Conservation (phyloP, 176 grass and related monocot species). For the Melocanna baccifera region DNA sequence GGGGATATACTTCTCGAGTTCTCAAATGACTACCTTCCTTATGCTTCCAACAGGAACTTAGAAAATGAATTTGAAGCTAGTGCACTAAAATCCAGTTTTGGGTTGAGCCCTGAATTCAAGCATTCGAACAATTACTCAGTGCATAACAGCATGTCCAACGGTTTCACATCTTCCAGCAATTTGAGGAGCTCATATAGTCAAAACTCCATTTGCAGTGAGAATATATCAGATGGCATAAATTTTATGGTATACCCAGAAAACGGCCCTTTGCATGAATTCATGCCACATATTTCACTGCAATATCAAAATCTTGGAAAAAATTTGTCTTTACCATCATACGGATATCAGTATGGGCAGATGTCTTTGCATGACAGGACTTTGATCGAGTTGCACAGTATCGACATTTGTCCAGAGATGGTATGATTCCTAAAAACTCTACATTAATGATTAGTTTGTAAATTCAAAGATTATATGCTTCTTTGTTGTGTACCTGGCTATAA, state of each 20-base stretch:
- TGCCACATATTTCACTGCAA: slow-evolving; percentile 24
- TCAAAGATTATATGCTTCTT: slow-evolving; percentile 11
- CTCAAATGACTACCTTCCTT: slow-evolving; percentile 41
- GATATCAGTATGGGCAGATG: slow-evolving; percentile 60
- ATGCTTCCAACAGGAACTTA: slow-evolving; percentile 31
- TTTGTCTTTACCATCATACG: slow-evolving; percentile 38
- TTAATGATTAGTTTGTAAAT: slow-evolving; percentile 34
- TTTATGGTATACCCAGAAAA: slow-evolving; percentile 37
- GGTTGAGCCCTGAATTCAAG: slow-evolving; percentile 31
- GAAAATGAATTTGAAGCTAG: slow-evolving; percentile 35
- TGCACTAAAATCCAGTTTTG: slow-evolving; percentile 30
- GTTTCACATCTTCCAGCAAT: slow-evolving; percentile 51
- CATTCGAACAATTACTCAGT: slow-evolving; percentile 30
- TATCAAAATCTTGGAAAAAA: slow-evolving; percentile 32
- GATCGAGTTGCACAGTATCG: slow-evolving; percentile 65
- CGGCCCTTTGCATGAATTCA: slow-evolving; percentile 30
- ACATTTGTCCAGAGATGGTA: slow-evolving; percentile 58
- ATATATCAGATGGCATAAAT: slow-evolving; percentile 31
- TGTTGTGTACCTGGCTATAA: slow-evolving; percentile 20
- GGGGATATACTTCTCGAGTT: slow-evolving; percentile 38
- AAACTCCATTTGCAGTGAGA: slow-evolving; percentile 48
- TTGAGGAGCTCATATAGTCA: slow-evolving; percentile 38
- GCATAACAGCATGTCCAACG: slow-evolving; percentile 43
- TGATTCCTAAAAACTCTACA: neutral
- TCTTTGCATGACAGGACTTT: slow-evolving; percentile 62